Base-by-base conservation (phyloP, 495 filamentous ascomycete species). In the Penicillium canescens region DNA sequence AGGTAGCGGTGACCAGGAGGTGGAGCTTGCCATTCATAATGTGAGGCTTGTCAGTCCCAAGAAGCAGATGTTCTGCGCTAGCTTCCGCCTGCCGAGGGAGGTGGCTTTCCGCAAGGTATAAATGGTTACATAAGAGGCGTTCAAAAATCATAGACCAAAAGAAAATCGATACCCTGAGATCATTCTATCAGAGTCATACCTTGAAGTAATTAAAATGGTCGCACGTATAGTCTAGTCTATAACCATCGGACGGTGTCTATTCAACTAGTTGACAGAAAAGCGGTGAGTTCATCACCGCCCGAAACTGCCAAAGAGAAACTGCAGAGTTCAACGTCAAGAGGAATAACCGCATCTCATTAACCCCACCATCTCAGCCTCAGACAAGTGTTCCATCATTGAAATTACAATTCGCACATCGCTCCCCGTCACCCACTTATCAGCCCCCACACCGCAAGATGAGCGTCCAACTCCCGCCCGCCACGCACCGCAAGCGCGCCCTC, bases 51-150 rank as follows among this genome's bases (percentile, higher is more conserved):
- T 98, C 50, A 89, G 91, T 57, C 94, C 95, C 28, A 86, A 87
- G 55, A 98, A 98, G 80, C 82, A 85, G 63, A 97, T 97, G 91
- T 97, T 95, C 70, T 98, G 94, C 69, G 92, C 90, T 7, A 95
- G 84, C 57, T 97, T 98, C 68, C 79, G 91, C 46, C 59, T 98
- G 39, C 95, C 94, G 21, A 58, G 66, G 20, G 85, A 89, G 65
- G 91, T 96, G 2, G 94, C 91, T 40, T 96, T 96, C 54, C 61
- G 60, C 14, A 63, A 69, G 46, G 59, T 62, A 16, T 69, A 50
- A 24, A 36, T 20, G 28, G 12, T 35, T 52, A 44, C 28, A 47
- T 49, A 54, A 43, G 40, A 50, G 60, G 60, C 57, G 60, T 61
- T 63, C 2, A 28, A 38, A 49, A 24, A 21, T 36, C 14, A 51